Evolutionary conservation across 2,329 filamentous ascomycete genomes (phyloP), one percentile per base, ranked within the genome.

Genomic region (Pseudogymnoascus sp.): DNA sequence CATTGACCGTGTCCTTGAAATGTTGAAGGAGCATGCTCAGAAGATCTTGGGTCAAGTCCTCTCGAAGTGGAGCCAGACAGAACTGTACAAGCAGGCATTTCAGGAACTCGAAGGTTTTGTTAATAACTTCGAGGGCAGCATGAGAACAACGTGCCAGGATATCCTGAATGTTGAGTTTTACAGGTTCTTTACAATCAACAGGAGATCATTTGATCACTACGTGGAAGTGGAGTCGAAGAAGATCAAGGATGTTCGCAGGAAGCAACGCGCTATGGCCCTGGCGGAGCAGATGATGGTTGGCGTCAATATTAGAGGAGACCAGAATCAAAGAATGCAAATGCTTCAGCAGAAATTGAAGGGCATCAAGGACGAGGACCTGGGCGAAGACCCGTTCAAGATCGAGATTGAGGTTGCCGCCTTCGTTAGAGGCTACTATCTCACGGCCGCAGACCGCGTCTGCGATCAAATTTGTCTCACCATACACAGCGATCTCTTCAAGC

Each of bases 361-460:
- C 0, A 63, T 69, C 21, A 67, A 16, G 8, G 63, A 68, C 23
- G 58, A 72, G 0, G 62, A 79, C 25, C 75, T 90, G 9, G 80
- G 80, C 0, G 71, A 76, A 0, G 88, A 91, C 67, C 77, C 79
- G 0, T 91, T 84, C 67, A 71, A 77, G 1, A 73, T 75, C 0
- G 88, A 91, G 69, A 73, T 92, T 0, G 77, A 81, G 7, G 83
- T 88, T 0, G 82, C 88, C 0, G 80, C 85, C 0, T 84, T 85
- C 3, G 80, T 90, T 49, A 78, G 87, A 0, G 87, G 83, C 0
- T 92, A 91, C 71, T 92, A 92, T 69, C 79, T 83, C 55, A 81
- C 88, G 4, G 88, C 89, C 0, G 82, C 84, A 0, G 75, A 80
- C 35, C 81, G 88, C 1, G 88, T 91, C 67, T 79, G 85, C 0